These are phyloP conservation scores for Lentinula guzmanii DNA, from an alignment of 768 basidiomycete genomes.

Conservation along the genomic window DNA sequence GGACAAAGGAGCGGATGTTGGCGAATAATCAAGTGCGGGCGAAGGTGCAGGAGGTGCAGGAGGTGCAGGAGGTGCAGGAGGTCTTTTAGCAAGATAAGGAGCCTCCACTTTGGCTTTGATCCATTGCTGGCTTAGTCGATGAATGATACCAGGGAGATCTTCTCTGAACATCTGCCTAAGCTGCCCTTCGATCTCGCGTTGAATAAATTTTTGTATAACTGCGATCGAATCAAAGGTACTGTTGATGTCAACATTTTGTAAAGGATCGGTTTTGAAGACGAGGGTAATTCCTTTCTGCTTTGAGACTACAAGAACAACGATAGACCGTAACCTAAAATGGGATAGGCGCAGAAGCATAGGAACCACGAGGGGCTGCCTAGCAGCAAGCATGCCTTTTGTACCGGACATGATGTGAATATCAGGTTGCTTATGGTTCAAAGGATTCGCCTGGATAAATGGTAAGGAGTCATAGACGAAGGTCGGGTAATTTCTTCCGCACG, in stretches of 20 bases:
- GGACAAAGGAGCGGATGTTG: slow-evolving; percentile 30
- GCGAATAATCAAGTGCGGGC: slow-evolving; percentile 19
- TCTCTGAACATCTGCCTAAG: slow-evolving; percentile 97
- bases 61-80: slow-evolving; percentile 25
- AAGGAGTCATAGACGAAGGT: slow-evolving; percentile 1
- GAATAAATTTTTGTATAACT: slow-evolving; percentile 96
- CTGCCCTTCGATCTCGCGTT: slow-evolving; percentile 95
- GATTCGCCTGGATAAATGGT: slow-evolving; percentile 67
- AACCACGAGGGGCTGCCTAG: slow-evolving; percentile 91
- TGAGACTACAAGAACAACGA: slow-evolving; percentile 96
- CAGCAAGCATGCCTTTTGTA: slow-evolving; percentile 85
- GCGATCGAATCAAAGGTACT: slow-evolving; percentile 97
- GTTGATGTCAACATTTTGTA: slow-evolving; percentile 96
- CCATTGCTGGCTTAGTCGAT: slow-evolving; percentile 94
- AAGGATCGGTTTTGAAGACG: slow-evolving; percentile 98
- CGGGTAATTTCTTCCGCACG: slow-evolving; percentile 31
- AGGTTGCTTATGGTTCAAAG: slow-evolving; percentile 86
- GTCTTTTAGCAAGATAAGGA: slow-evolving; percentile 68
- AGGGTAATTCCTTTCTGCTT: slow-evolving; percentile 97
- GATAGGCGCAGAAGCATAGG: slow-evolving; percentile 97
- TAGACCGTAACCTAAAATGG: slow-evolving; percentile 90
- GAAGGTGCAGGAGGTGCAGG: slow-evolving; percentile 10
- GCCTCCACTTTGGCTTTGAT: slow-evolving; percentile 89
- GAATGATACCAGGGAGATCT: slow-evolving; percentile 95
- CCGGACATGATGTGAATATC: slow-evolving; percentile 84